Evolutionary conservation across 371 early-diverging fungal species (phyloP), one percentile per base, ranked within the genome.

Genomic region (Globomyces sp.): DNA sequence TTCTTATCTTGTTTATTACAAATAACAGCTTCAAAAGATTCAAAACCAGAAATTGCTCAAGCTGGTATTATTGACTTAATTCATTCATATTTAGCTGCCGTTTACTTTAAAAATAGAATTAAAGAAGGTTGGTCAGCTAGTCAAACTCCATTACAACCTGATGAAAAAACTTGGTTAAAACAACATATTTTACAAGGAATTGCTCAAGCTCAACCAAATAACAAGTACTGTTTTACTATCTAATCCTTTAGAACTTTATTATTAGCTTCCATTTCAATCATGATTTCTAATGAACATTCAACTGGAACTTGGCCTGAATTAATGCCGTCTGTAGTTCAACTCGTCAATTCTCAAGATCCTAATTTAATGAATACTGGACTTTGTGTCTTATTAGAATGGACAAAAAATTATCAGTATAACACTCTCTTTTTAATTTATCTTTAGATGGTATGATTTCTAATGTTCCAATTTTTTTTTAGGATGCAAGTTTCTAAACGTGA

Each of bases 91-190:
- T 68, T 62, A 87, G 95, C 90, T 71, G 88, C 94, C n/a, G 90
- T 96, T 70, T 94, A 91, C 83, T 92, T 95, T 78, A 96, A 96
- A 79, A 95, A 95, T 74, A 83, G 90, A 24, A 75, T 94, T 63
- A 74, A 78, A 51, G 86, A 82, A 59, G 82, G 84, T 40, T 96
- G 95, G 95, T 76, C 83, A 4, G 62, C 75, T 42, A 59, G 73
- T 40, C 52, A 67, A 36, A 73, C 82, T 36, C 73, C 81, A 37
- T 86, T 93, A 64, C 75, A 72, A 40, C 87, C 86, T 34, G 77
- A 81, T 51, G 97, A 95, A 74, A 86, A 86, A 46, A 75, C 70
- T 6, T 74, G 85, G 47, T 84, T 93, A 57, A 85, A 85, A 71
- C 77, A 81, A 24, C 82, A 83, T 62, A 91, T 97, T 61, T 78